Conservation (phyloP, 495 filamentous ascomycete genomes). For the Bacidia rubella region DNA sequence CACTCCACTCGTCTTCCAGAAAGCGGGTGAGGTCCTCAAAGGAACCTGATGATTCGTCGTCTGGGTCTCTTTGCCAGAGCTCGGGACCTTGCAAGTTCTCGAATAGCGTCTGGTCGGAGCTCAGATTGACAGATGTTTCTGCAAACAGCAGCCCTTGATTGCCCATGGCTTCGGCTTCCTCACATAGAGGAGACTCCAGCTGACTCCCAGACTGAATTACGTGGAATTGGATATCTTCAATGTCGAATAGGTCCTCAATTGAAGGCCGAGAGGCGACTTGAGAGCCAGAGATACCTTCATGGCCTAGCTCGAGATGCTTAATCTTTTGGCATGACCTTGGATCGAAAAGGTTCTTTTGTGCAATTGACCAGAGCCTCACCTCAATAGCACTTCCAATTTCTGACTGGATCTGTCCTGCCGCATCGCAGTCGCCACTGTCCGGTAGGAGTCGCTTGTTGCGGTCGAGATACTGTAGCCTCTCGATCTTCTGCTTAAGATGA, state of each 20-base stretch:
- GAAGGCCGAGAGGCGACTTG: not conserved
- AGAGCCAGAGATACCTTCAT: not conserved
- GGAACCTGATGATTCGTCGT: no score
- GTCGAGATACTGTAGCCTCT: not conserved
- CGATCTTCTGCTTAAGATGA: not conserved
- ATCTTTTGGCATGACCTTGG: not conserved
- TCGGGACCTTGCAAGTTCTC: not conserved
- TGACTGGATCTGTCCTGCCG: not conserved
- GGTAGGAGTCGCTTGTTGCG: not conserved
- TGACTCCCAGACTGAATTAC: no score
- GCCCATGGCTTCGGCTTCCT: no score
- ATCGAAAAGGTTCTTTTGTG: not conserved
- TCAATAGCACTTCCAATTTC: not conserved
- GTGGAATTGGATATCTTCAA: no score
- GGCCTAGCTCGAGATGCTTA: not conserved
- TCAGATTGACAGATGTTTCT: not conserved
- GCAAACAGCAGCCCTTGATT: not conserved
- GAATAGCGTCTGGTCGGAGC: not conserved
- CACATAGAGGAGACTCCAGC: no score
- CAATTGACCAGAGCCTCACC: not conserved
- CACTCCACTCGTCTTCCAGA: no score
- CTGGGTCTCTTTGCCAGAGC: not conserved
- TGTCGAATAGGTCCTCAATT: not conserved
- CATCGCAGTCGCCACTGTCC: not conserved
- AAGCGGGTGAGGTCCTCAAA: no score